Percentiles rank a stretch among this genome's conserved stretches.
phyloP scores from a whole-genome alignment of 139 green algal genomes.

The Micromonas commoda region DNA sequence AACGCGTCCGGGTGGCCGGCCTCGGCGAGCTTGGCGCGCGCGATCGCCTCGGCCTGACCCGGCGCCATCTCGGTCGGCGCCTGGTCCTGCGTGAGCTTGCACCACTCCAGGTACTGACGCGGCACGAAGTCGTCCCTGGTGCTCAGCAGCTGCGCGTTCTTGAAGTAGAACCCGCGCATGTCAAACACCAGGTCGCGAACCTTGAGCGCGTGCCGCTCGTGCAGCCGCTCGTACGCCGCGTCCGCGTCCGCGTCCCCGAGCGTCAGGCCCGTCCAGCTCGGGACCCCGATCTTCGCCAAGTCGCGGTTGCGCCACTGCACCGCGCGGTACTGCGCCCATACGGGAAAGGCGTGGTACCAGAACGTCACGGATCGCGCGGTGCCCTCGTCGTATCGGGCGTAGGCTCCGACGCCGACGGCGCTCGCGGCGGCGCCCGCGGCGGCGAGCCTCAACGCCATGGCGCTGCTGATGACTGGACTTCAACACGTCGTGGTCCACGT shows the following conservation, averaged over 20 bases:
- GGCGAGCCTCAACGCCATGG: neutral
- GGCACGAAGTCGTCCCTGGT: conserved; percentile 23
- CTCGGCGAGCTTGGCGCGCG: neutral
- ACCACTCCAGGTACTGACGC: conserved; percentile 8
- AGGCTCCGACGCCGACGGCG: neutral
- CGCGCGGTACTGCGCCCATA: neutral
- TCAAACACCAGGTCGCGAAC: conserved; percentile 21
- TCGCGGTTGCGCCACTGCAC: neutral
- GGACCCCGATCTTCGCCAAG: neutral
- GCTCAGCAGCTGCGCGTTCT: conserved; percentile 30
- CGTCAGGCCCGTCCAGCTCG: neutral
- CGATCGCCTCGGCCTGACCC: conserved; percentile 1
- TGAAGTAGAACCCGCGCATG: conserved; percentile 37
- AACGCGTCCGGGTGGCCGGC: neutral
- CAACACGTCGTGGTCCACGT: too few relatives aligned
- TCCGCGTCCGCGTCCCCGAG: conserved; percentile 2
- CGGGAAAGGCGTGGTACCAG: conserved; percentile 18
- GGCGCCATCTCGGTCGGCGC: conserved; percentile 23
- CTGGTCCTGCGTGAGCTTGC: conserved; percentile 9
- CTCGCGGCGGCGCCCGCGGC: neutral
- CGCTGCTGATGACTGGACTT: too few relatives aligned
- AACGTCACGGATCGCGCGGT: neutral
- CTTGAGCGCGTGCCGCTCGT: neutral
- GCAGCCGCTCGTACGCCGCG: conserved; percentile 5
- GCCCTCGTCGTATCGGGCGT: neutral